Percentiles rank a stretch among this genome's conserved stretches.
phyloP scores from a whole-genome alignment of 2,329 filamentous ascomycete genomes.

The Ophiocordyceps camponoti-leonardi region DNA sequence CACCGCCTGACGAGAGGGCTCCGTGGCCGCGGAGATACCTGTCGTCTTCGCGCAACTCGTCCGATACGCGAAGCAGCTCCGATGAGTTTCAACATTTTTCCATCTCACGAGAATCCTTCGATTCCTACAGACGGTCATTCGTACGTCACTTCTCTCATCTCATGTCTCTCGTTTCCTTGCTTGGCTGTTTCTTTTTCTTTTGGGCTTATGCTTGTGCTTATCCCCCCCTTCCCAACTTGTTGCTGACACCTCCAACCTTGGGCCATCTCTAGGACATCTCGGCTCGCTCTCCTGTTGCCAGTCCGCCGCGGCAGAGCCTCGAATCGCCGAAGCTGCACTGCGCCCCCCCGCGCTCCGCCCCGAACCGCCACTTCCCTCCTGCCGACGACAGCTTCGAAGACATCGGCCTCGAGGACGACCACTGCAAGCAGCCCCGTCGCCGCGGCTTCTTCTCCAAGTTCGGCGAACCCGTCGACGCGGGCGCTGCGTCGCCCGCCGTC shows the following conservation, averaged over 20 bases:
- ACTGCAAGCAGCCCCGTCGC: conserved; percentile 29
- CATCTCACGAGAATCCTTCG: conserved; percentile 92
- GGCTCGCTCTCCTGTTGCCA: conserved; percentile 59
- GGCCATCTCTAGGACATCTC: conserved; percentile 98
- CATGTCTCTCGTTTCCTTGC: neutral
- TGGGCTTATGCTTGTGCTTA: no score
- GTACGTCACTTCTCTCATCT: conserved; percentile 32
- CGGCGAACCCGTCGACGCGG: conserved; percentile 34
- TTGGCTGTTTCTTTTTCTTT: no score
- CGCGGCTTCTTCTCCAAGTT: conserved; percentile 64
- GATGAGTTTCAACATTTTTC: conserved; percentile 84
- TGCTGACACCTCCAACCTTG: conserved; percentile 1
- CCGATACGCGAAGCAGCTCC: conserved; percentile 41
- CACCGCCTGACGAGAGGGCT: conserved; percentile 66
- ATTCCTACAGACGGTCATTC: conserved; percentile 90
- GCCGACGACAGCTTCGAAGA: conserved; percentile 79
- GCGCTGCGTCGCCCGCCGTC: conserved; percentile 19
- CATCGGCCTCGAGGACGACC: conserved; percentile 64
- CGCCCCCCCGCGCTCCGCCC: conserved; percentile 42
- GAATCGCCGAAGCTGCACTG: conserved; percentile 55
- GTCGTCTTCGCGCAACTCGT: conserved; percentile 34
- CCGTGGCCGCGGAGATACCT: conserved; percentile 52
- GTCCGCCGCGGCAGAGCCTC: conserved; percentile 57
- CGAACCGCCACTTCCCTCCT: conserved; percentile 25
- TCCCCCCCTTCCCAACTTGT: no score